A percentile compares a stretch with the other conserved stretches of the same genome.
These are phyloP conservation scores for Glycyrrhiza uralensis DNA, from an alignment of 306 rosid species.

Conservation along the genomic window DNA sequence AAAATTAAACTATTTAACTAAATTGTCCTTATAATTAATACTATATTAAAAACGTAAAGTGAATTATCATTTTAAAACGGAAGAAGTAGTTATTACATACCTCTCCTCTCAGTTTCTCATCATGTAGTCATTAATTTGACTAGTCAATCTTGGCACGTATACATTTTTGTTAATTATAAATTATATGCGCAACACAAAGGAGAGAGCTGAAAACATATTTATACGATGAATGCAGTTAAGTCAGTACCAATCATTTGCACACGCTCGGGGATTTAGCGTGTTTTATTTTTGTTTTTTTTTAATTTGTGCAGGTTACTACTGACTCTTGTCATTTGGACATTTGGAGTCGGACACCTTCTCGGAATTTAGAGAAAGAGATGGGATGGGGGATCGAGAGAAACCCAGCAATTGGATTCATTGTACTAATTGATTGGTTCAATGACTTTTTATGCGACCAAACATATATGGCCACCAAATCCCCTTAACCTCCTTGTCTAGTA, in stretches of 20 bases:
- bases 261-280: conserved; percentile 18
- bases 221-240: not conserved
- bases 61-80: too few species aligned
- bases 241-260: conserved; percentile 22
- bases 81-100: not conserved
- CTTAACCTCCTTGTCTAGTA: not conserved
- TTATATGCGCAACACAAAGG: not conserved
- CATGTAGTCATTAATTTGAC: not conserved
- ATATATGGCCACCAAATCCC: not conserved
- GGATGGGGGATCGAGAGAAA: not conserved
- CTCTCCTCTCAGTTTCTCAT: conserved; percentile 13
- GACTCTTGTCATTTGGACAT: not conserved
- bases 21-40: too few species aligned
- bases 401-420: not conserved
- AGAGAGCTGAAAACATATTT: conserved; percentile 10
- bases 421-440: conserved; percentile 8
- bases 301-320: not conserved
- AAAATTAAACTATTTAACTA: too few species aligned
- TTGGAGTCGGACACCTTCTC: not conserved
- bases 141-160: conserved; percentile 11
- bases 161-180: not conserved
- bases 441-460: conserved; percentile 15
- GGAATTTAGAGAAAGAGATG: conserved; percentile 15
- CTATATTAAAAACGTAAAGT: too few species aligned
- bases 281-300: too few species aligned